Evolutionary conservation across 2,329 filamentous ascomycete species (phyloP).

Genomic region (Aspergillus hiratsukae): DNA sequence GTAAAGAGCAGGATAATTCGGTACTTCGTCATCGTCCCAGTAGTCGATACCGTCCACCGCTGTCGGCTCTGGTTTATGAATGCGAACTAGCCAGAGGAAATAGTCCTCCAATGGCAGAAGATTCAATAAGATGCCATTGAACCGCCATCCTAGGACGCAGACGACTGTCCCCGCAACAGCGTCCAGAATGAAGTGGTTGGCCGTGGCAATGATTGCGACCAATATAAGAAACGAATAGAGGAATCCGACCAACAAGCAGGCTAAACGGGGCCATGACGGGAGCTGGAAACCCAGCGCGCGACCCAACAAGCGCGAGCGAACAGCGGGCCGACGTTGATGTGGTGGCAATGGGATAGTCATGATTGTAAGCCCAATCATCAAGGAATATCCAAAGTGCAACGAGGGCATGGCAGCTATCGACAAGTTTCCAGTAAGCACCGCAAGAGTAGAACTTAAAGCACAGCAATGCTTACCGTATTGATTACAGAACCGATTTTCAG

Average conservation of each 20-base stretch:
- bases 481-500: constrained; percentile 68
- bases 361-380: constrained; percentile 67
- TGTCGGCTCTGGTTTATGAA: constrained; percentile 56
- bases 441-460: not conserved
- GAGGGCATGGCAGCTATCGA: constrained; percentile 65
- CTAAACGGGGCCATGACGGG: constrained; percentile 49
- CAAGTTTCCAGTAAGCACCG: constrained; percentile 1
- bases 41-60: constrained; percentile 14
- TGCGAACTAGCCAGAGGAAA: constrained; percentile 58
- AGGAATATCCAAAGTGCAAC: constrained; percentile 70
- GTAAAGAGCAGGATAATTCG: constrained; percentile 9
- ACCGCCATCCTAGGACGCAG: constrained; percentile 60
- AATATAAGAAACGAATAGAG: constrained; percentile 63
- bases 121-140: constrained; percentile 56
- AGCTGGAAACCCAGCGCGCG: constrained; percentile 36
- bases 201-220: constrained; percentile 64
- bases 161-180: constrained; percentile 65
- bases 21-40: constrained; percentile 15
- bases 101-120: constrained; percentile 64
- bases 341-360: constrained; percentile 60
- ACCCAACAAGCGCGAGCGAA: constrained; percentile 26
- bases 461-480: constrained; percentile 56
- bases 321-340: constrained; percentile 44
- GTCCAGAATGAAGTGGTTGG: constrained; percentile 69
- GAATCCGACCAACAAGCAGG: constrained; percentile 51